Percentiles rank a stretch among this genome's conserved stretches.
These are phyloP conservation scores for Galeopsis tetrahit DNA, from an alignment of 257 asterid species.

Conservation along the genomic window DNA sequence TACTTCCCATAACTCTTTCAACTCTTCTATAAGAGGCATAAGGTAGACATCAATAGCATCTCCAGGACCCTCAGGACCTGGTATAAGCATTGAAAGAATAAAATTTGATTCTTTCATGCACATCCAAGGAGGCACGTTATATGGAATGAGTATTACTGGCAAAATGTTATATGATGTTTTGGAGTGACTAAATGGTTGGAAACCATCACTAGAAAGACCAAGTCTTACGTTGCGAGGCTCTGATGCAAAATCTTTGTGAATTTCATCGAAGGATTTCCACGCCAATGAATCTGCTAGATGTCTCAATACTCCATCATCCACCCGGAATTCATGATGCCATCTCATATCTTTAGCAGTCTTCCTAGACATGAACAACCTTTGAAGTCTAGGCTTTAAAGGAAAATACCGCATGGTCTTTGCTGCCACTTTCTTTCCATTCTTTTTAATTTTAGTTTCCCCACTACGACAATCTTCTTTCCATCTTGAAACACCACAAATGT, in stretches of 20 bases:
- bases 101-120: conserved; percentile 16
- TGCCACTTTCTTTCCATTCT: background rate
- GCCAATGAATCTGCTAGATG: background rate
- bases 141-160: background rate
- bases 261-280: conserved; percentile 15
- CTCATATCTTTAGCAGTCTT: conserved; percentile 23
- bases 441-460: background rate
- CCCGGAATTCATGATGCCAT: conserved; percentile 28
- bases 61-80: background rate
- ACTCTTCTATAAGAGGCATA: background rate
- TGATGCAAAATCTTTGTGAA: background rate
- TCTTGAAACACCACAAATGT: no score
- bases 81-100: conserved; percentile 5
- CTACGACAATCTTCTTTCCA: no score
- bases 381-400: background rate
- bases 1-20: conserved; percentile 5
- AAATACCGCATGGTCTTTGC: background rate
- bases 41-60: conserved; percentile 9
- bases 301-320: conserved; percentile 24
- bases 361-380: no score
- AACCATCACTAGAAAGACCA: conserved; percentile 24
- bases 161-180: background rate
- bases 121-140: conserved; percentile 9
- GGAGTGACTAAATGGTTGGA: conserved; percentile 12
- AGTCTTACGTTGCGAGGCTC: conserved; percentile 3